Percentiles rank a stretch among this genome's conserved stretches.
Conservation (phyloP, 768 basidiomycete species). For the Coprinopsis marcescibilis region DNA sequence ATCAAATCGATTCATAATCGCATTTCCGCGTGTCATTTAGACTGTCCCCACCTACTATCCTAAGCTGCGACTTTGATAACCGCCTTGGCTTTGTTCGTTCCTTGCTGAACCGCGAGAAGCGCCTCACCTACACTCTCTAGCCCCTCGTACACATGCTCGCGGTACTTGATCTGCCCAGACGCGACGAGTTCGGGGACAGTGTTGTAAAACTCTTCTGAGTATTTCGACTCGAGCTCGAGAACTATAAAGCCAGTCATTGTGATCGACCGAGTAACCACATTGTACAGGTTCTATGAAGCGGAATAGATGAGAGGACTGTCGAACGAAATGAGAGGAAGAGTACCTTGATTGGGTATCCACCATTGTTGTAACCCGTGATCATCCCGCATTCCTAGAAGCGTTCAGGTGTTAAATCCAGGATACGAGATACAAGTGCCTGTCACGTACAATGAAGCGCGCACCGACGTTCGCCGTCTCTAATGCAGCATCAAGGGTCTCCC, state of each 20-base stretch:
- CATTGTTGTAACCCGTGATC: constrained; percentile 33
- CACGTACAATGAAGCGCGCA: constrained; percentile 39
- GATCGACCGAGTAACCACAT: constrained; percentile 36
- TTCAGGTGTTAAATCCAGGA: neutral
- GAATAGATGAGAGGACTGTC: neutral
- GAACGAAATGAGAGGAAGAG: neutral
- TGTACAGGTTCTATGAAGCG: constrained; percentile 28
- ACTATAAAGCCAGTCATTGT: constrained; percentile 41
- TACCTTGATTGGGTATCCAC: constrained; percentile 23
- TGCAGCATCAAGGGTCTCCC: constrained; percentile 32
- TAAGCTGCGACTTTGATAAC: constrained; percentile 23
- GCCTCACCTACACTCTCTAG: constrained; percentile 33
- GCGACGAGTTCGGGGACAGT: constrained; percentile 32
- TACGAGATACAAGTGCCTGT: too few species aligned
- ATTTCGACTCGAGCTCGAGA: constrained; percentile 23
- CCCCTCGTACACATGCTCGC: constrained; percentile 31
- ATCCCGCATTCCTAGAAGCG: constrained; percentile 34
- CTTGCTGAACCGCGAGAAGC: constrained; percentile 26
- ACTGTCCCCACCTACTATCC: neutral
- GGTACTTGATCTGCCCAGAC: constrained; percentile 31
- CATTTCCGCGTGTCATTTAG: neutral
- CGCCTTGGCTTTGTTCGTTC: constrained; percentile 22
- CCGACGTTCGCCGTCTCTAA: constrained; percentile 29
- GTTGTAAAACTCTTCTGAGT: constrained; percentile 29
- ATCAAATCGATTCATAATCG: too few species aligned